phyloP scores from a whole-genome alignment of 352 stramenopile genomes.

The Phytopythium kandeliae region DNA sequence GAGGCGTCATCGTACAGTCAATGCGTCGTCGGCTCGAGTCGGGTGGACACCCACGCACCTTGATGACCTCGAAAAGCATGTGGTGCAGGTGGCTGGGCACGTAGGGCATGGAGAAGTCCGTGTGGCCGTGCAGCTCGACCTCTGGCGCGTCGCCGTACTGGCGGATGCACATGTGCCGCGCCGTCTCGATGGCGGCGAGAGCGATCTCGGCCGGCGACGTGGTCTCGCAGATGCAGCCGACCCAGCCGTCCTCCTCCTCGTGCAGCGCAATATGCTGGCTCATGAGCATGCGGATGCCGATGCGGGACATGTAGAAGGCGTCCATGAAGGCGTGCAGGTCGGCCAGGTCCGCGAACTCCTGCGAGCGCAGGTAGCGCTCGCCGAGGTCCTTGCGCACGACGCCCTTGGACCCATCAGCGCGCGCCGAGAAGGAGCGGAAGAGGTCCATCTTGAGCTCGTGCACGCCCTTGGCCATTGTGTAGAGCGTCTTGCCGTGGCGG shows the following conservation, averaged over 20 bases:
- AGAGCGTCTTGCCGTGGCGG: slow-evolving; percentile 95
- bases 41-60: slow-evolving; percentile 29
- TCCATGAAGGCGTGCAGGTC: slow-evolving; percentile 98
- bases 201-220: slow-evolving; percentile 97
- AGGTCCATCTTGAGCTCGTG: slow-evolving; percentile 95
- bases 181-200: slow-evolving; percentile 96
- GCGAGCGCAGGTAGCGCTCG: slow-evolving; percentile 62
- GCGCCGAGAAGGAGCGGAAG: slow-evolving; percentile 64
- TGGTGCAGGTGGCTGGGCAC: slow-evolving; percentile 94
- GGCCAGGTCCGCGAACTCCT: slow-evolving; percentile 88
- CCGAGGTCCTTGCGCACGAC: slow-evolving; percentile 46
- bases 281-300: slow-evolving; percentile 99
- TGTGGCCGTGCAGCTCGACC: slow-evolving; percentile 96
- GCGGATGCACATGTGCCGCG: slow-evolving; percentile 97
- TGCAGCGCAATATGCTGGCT: slow-evolving; percentile 98
- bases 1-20: no score
- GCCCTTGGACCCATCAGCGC: slow-evolving; percentile 11
- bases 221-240: slow-evolving; percentile 94
- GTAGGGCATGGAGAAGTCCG: slow-evolving; percentile 99
- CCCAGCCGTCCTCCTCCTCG: slow-evolving; percentile 83
- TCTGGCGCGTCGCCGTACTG: slow-evolving; percentile 99
- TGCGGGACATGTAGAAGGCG: slow-evolving; percentile 99
- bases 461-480: slow-evolving; percentile 99
- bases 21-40: no score
- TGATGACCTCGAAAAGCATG: slow-evolving; percentile 99